Evolutionary conservation across 2,329 filamentous ascomycete species (phyloP), one percentile per base, ranked within the genome.

Genomic region (Fusarium illudens): DNA sequence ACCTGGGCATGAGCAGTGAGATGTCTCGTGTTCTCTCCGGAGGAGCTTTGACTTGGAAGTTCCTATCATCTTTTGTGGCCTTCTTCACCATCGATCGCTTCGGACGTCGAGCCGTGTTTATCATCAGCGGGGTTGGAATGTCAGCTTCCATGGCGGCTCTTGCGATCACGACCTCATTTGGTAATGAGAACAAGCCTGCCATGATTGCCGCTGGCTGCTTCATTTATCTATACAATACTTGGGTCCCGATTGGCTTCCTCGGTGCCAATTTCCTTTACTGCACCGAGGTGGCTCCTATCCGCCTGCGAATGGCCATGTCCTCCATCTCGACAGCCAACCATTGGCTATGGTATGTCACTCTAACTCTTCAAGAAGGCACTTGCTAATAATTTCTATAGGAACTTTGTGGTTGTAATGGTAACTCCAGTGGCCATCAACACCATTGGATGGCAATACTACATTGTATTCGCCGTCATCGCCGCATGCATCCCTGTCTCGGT

Each of bases 181-280:
- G 64, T 2, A 32, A n/a, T 2, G 65, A 67, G 9, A 74, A 73
- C 42, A 62, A 67, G 46, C 64, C 63, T 46, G 70, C 73, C 61
- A 63, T 65, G 70, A 62, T 71, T 36, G 58, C 68, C 7, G 58
- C 73, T 6, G 60, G 68, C 3, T 68, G 48, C 65, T 89, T 89
- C 62, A 78, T 92, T 13, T 92, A 91, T 79, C 83, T 88, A 4
- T 92, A 90, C 77, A 90, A 91, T 73, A 86, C 87, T 2, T 88
- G 87, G 64, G 91, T 90, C 65, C 89, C 88, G 4, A 88, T 88
- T 0, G 88, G 87, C 7, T 89, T 87, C 83, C 76, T 90, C 1
- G 87, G 88, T 4, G 81, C 89, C 36, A 88, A 88, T 10, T 90
- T 87, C 85, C 73, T 87, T 71, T 85, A 84, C 67, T 81, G 85